phyloP scores from a whole-genome alignment of 768 basidiomycete species.

The Dacryopinax spathularia region DNA sequence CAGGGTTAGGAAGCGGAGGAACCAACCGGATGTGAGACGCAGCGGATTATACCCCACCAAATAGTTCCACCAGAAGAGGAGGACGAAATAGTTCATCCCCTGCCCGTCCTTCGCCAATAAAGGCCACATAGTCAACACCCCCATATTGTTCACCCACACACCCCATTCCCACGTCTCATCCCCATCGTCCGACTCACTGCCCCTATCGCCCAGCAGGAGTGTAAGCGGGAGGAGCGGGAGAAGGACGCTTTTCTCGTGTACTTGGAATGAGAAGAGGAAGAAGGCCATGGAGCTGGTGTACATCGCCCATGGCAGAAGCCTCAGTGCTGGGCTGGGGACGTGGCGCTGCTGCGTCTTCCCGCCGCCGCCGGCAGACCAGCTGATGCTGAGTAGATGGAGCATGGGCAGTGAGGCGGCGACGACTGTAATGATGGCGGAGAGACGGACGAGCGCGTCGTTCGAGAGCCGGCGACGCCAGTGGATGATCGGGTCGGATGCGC shows the following conservation, averaged over 20 bases:
- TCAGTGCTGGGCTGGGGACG: constrained; percentile 38
- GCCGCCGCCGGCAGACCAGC: constrained; percentile 8
- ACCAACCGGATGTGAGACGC: constrained; percentile 10
- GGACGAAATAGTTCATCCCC: constrained; percentile 54
- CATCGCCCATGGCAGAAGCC: constrained; percentile 65
- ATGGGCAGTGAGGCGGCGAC: constrained; percentile 44
- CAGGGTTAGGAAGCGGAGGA: constrained; percentile 33
- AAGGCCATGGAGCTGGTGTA: constrained; percentile 77
- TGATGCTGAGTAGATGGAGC: constrained; percentile 18
- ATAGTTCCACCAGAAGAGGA: constrained; percentile 66
- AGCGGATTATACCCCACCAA: constrained; percentile 66
- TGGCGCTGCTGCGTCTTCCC: constrained; percentile 12
- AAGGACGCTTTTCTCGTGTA: constrained; percentile 87
- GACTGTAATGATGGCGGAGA: constrained; percentile 53
- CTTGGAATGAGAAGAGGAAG: constrained; percentile 93
- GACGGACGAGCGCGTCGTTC: constrained; percentile 38
- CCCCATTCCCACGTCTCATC: constrained; percentile 50
- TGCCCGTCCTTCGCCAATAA: constrained; percentile 66
- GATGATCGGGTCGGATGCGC: constrained; percentile 73
- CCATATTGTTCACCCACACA: constrained; percentile 64
- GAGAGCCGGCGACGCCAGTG: constrained; percentile 59
- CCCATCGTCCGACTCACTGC: constrained; percentile 8
- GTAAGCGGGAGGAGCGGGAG: constrained; percentile 75
- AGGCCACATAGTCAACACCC: constrained; percentile 92
- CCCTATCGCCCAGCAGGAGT: constrained; percentile 41